Evolutionary conservation across 2,329 filamentous ascomycete species (phyloP), one percentile per base, ranked within the genome.

Genomic region (Botryosphaeria dothidea): DNA sequence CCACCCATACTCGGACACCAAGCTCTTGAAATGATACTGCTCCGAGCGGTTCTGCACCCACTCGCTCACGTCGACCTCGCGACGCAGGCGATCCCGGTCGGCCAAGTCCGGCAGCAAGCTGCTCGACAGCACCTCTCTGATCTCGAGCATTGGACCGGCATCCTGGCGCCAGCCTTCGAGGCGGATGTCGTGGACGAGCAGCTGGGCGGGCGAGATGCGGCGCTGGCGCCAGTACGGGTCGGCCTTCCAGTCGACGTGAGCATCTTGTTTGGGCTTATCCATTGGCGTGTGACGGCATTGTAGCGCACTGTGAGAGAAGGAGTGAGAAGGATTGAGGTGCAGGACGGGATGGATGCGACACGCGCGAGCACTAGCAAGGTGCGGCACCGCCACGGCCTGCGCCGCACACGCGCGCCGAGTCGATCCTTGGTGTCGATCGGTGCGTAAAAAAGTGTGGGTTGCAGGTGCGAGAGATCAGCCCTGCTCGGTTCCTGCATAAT

Each of bases 1-100:
- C 79, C 79, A 81, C n/a, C 79, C 79, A 66, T 77, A 80, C 57
- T 79, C 75, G 2, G 71, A 67, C 31, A 77, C 75, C 31, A 80
- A 66, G n/a, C 66, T 68, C 36, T 69, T 69, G 15, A 79, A 68
- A 27, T 72, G 73, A 31, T 72, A 71, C 64, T 77, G 73, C 65
- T 81, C 78, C 46, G 74, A 77, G 9, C 73, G 71, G 52, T 75
- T 76, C 8, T 68, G 68, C 2, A 74, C 71, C 1, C 65, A 58
- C 38, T 71, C 61, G 13, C 72, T 73, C 8, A 70, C 27, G 1
- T 65, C 68, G 3, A 75, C 64, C 3, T n/a, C 66, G 4, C 65
- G 63, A 4, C 65, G 36, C 45, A 75, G 62, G 1, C 41, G 19
- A 34, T 76, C 73, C 68, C 73, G 69, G 8, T 68, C 65, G 43